Percentiles rank a stretch among this genome's conserved stretches.
These are phyloP conservation scores for Ophiostoma pallidulum DNA, from an alignment of 2,329 filamentous ascomycete genomes.

Conservation along the genomic window DNA sequence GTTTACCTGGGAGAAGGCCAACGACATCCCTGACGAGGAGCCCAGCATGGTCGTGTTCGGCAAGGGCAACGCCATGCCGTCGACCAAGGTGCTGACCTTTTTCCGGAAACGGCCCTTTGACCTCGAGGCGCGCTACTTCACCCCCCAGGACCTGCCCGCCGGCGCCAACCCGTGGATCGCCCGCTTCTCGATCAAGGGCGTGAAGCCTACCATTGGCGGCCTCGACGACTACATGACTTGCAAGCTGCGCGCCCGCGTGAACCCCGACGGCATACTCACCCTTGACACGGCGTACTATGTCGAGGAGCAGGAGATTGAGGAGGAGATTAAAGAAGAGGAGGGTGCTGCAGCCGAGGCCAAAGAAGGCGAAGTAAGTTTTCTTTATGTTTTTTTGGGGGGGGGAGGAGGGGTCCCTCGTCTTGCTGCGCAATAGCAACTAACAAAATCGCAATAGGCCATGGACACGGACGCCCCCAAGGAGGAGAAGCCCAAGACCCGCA, in stretches of 20 bases:
- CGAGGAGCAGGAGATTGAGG: slow-evolving; percentile 93
- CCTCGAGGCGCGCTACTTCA: slow-evolving; percentile 86
- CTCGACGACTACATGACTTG: slow-evolving; percentile 99
- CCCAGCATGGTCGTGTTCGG: slow-evolving; percentile 96
- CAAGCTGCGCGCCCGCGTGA: slow-evolving; percentile 96
- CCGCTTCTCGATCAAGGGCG: slow-evolving; percentile 93
- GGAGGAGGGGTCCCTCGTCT: too few species aligned
- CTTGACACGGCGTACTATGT: slow-evolving; percentile 97
- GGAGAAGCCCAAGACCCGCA: slow-evolving; percentile 70
- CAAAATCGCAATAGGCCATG: slow-evolving; percentile 54
- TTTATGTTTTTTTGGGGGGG: too few species aligned
- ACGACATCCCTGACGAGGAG: slow-evolving; percentile 97
- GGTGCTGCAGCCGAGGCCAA: not conserved
- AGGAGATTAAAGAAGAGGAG: slow-evolving; percentile 41
- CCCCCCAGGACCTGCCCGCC: slow-evolving; percentile 76
- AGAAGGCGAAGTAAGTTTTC: not conserved
- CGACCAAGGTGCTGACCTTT: slow-evolving; percentile 98
- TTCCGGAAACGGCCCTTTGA: slow-evolving; percentile 98
- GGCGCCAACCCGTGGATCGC: slow-evolving; percentile 94
- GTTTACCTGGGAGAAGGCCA: slow-evolving; percentile 97
- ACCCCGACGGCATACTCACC: slow-evolving; percentile 92
- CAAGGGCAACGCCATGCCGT: slow-evolving; percentile 92
- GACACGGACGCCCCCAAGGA: slow-evolving; percentile 65
- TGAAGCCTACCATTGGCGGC: slow-evolving; percentile 66
- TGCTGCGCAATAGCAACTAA: not conserved